phyloP scores from a whole-genome alignment of 2,329 filamentous ascomycete genomes.

The Onygenales sp. region DNA sequence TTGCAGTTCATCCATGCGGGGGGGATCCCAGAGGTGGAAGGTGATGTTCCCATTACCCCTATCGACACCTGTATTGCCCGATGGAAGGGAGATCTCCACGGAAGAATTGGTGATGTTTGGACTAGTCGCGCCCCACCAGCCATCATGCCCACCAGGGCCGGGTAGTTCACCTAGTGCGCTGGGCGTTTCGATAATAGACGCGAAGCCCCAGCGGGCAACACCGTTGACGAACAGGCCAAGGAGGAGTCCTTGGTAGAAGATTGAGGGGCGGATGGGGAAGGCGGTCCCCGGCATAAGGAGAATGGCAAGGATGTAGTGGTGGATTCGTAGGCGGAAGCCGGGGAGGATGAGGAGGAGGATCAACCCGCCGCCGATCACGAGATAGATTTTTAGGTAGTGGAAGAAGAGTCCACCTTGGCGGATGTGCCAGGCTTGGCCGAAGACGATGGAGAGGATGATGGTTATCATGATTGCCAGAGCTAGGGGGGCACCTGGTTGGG shows the following conservation, averaged over 20 bases:
- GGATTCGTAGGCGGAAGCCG: slow-evolving; percentile 72
- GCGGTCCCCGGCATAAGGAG: slow-evolving; percentile 79
- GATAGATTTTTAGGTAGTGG: slow-evolving; percentile 69
- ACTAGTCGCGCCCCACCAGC: slow-evolving; percentile 33
- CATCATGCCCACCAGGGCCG: slow-evolving; percentile 33
- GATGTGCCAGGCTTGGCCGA: slow-evolving; percentile 75
- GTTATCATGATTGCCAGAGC: slow-evolving; percentile 72
- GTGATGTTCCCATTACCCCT: slow-evolving; percentile 37
- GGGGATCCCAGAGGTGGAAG: slow-evolving; percentile 32
- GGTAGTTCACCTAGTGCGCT: slow-evolving; percentile 50
- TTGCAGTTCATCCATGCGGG: slow-evolving; percentile 28
- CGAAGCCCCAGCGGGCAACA: slow-evolving; percentile 88
- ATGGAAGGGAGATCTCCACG: slow-evolving; percentile 36
- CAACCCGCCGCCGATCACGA: slow-evolving; percentile 56
- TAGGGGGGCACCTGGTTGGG: slow-evolving; percentile 79
- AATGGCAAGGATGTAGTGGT: slow-evolving; percentile 88
- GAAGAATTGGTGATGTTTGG: slow-evolving; percentile 45
- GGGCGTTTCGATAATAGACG: slow-evolving; percentile 75
- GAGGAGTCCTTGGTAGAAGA: slow-evolving; percentile 83
- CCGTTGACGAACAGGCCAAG: slow-evolving; percentile 91
- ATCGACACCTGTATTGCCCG: slow-evolving; percentile 21
- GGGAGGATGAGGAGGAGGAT: slow-evolving; percentile 64
- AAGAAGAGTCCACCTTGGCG: slow-evolving; percentile 74
- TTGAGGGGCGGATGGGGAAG: slow-evolving; percentile 73
- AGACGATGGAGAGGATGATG: slow-evolving; percentile 56